These are phyloP conservation scores for Talaromyces funiculosus DNA, from an alignment of 2,329 filamentous ascomycete genomes.

Conservation along the genomic window DNA sequence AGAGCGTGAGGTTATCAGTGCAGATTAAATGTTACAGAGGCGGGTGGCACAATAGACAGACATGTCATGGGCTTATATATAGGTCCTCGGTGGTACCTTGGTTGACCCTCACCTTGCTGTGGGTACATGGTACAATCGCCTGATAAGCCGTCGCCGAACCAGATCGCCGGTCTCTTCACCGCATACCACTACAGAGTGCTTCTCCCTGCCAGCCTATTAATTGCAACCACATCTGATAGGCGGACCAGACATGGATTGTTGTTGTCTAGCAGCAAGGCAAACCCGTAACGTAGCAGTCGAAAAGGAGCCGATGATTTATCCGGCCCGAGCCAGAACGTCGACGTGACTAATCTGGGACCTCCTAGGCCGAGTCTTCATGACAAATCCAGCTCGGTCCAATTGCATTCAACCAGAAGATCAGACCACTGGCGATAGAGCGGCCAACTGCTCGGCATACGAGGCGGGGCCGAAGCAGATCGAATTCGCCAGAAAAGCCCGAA, in stretches of 20 bases:
- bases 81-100: conserved; percentile 5
- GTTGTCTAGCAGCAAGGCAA: not conserved
- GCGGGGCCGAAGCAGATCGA: not conserved
- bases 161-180: not conserved
- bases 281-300: not conserved
- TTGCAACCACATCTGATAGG: not conserved
- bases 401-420: not conserved
- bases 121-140: not conserved
- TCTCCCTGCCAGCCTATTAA: not conserved
- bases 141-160: not conserved
- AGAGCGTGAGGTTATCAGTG: not conserved
- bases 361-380: conserved; percentile 9
- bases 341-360: conserved; percentile 7
- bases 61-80: conserved; percentile 1
- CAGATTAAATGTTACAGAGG: not conserved
- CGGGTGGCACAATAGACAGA: not conserved
- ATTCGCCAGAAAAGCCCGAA: not conserved
- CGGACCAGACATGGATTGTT: not conserved
- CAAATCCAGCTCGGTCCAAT: not conserved
- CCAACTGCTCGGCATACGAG: no score
- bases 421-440: not conserved
- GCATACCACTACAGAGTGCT: not conserved
- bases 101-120: not conserved
- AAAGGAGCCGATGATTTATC: not conserved
- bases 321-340: conserved; percentile 11